phyloP scores from a whole-genome alignment of 176 grass and related monocot species.

The Puccinellia tenuiflora region DNA sequence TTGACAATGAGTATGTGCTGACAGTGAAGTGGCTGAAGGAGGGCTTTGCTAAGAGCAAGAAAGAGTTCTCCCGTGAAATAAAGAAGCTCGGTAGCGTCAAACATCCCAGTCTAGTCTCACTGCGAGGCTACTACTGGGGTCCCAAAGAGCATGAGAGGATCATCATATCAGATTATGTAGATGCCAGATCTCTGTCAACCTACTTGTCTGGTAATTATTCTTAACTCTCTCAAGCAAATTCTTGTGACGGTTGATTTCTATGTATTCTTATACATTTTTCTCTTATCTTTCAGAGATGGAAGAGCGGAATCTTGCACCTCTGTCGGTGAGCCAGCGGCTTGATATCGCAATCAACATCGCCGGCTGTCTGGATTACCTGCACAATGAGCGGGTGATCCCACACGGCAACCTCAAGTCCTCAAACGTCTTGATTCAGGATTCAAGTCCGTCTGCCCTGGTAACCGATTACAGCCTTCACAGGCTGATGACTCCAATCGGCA shows the following conservation, averaged over 20 bases:
- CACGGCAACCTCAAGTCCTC: conserved; percentile 87
- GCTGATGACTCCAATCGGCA: conserved; percentile 66
- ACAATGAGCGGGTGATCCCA: conserved; percentile 76
- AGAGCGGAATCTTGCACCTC: conserved; percentile 48
- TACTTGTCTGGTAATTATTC: conserved; percentile 63
- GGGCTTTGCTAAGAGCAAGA: conserved; percentile 82
- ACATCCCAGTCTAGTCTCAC: conserved; percentile 63
- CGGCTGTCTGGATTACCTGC: conserved; percentile 68
- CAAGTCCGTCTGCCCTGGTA: conserved; percentile 40
- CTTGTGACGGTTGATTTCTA: background rate
- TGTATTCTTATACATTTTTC: conserved; percentile 25
- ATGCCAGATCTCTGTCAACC: conserved; percentile 59
- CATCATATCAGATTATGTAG: conserved; percentile 79
- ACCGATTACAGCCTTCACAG: conserved; percentile 75
- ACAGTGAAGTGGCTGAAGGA: conserved; percentile 93
- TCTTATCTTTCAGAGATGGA: conserved; percentile 43
- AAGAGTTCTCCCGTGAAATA: conserved; percentile 89
- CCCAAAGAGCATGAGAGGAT: conserved; percentile 90
- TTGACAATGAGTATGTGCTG: conserved; percentile 65
- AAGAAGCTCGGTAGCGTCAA: conserved; percentile 81
- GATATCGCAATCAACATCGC: conserved; percentile 50
- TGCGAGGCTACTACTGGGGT: conserved; percentile 89
- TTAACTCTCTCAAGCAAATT: background rate
- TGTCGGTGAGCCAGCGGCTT: conserved; percentile 54
- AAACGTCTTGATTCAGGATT: conserved; percentile 60